A percentile compares a stretch with the other conserved stretches of the same genome.
Conservation (phyloP, 1,284 basidiomycete genomes). For the Marasmius sp. region DNA sequence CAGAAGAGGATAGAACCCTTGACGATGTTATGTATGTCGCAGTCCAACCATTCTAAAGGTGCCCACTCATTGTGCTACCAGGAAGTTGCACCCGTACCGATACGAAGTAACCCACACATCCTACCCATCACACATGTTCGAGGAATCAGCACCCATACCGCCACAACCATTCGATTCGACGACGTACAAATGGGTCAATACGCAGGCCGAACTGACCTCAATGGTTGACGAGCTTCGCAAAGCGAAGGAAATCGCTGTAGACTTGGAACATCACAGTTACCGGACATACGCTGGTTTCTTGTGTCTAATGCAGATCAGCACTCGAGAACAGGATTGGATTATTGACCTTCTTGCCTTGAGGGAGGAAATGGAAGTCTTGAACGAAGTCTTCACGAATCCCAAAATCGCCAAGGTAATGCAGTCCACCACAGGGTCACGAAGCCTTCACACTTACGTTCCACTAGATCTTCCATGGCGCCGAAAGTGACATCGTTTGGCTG, state of each 20-base stretch:
- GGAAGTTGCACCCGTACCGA: constrained; percentile 70
- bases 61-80: constrained; percentile 4
- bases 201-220: constrained; percentile 49
- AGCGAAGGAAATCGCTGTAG: constrained; percentile 86
- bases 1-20: constrained; percentile 23
- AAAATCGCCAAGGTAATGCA: constrained; percentile 76
- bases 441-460: background rate
- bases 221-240: constrained; percentile 70
- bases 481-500: constrained; percentile 94
- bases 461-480: constrained; percentile 91
- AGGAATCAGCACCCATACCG: constrained; percentile 42
- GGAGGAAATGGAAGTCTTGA: constrained; percentile 69
- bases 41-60: constrained; percentile 10
- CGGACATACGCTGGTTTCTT: constrained; percentile 86
- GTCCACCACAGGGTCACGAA: background rate
- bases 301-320: constrained; percentile 93
- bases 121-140: constrained; percentile 73
- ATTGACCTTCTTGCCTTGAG: constrained; percentile 83
- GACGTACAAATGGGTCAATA: constrained; percentile 76
- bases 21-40: constrained; percentile 25
- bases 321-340: constrained; percentile 83
- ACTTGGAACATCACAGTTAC: constrained; percentile 92
- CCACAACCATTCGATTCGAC: constrained; percentile 66
- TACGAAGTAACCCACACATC: constrained; percentile 76
- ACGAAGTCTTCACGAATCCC: constrained; percentile 84